Conservation (phyloP, 2,329 filamentous ascomycete species). For the Botrytis galanthina region DNA sequence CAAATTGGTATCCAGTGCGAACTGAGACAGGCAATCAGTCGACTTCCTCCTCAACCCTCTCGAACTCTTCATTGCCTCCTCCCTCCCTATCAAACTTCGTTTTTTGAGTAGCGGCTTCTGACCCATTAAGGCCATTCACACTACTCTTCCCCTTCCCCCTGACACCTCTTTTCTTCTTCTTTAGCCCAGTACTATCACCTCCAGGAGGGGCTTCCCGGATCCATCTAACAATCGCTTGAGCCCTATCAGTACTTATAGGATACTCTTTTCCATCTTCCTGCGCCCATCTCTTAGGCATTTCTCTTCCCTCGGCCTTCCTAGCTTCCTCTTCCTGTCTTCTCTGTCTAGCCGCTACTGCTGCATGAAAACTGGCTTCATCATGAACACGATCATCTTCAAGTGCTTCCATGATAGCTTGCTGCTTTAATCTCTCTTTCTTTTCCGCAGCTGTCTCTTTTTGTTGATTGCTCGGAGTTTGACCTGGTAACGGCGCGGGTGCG, state of each 20-base stretch:
- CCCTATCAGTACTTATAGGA: conserved; percentile 66
- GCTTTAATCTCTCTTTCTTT: conserved; percentile 57
- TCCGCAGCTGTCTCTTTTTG: conserved; percentile 50
- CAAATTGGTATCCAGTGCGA: neutral
- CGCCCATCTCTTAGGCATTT: conserved; percentile 54
- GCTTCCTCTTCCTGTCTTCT: conserved; percentile 54
- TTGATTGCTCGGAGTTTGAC: conserved; percentile 37
- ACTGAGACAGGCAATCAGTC: conserved; percentile 25
- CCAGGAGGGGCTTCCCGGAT: conserved; percentile 55
- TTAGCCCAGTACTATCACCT: conserved; percentile 36
- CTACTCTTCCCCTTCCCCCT: conserved; percentile 30
- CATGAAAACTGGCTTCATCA: conserved; percentile 64
- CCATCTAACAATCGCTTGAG: conserved; percentile 68
- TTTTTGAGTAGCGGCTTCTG: conserved; percentile 24
- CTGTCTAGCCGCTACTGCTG: conserved; percentile 61
- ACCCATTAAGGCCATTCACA: conserved; percentile 23
- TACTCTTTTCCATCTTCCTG: conserved; percentile 67
- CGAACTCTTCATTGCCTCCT: conserved; percentile 30
- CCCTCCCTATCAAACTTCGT: conserved; percentile 23
- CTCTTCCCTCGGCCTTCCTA: conserved; percentile 32
- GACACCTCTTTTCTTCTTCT: conserved; percentile 41
- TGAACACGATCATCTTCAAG: conserved; percentile 65
- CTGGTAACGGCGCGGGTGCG: conserved; percentile 54
- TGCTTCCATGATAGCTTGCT: conserved; percentile 65
- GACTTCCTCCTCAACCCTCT: conserved; percentile 36